Evolutionary conservation across 139 green algal genomes (phyloP), one percentile per base, ranked within the genome.

Genomic region (Coelastrella sp.): DNA sequence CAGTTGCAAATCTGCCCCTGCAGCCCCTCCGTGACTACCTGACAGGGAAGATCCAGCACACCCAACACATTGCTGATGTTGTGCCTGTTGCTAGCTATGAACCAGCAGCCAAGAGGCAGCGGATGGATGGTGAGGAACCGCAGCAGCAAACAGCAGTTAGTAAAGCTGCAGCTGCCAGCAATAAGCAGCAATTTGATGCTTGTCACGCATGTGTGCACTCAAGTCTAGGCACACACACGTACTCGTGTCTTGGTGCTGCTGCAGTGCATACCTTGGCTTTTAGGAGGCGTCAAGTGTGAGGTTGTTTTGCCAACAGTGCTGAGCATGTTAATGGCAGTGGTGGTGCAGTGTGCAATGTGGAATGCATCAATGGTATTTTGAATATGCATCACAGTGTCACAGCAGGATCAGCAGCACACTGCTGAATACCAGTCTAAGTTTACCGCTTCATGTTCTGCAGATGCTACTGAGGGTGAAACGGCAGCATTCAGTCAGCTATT

Each of bases 1-100:
- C n/a, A n/a, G n/a, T n/a, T 57, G 48, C 1, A 23, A 57, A 57
- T 4, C 48, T 57, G 48, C 48, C 48, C n/a, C 59, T 59, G 48
- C 72, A 90, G 86, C 88, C 88, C 72, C 23, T 92, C n/a, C 81
- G 89, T 5, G 87, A 91, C 23, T 89, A 88, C 27, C 59, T 92
- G 27, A 84, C 87, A 38, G 89, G 89, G 35, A 71, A 84, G n/a
- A 53, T 71, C 2, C 77, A 74, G 9, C 21, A 84, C 67, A 50
- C 53, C 38, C 81, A n/a, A 45, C 85, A 48, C 75, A 85, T 73
- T 35, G 35, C 38, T 41, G 53, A 80, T 32, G 40, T 84, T 41
- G 74, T 88, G 34, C 79, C 74, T 17, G 75, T 68, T 13, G 43
- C 75, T 35, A 67, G 45, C 50, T 71, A n/a, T 27, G 81, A 87